Evolutionary conservation across 2,329 filamentous ascomycete genomes (phyloP), one percentile per base, ranked within the genome.

Genomic region (Amauroascus niger): DNA sequence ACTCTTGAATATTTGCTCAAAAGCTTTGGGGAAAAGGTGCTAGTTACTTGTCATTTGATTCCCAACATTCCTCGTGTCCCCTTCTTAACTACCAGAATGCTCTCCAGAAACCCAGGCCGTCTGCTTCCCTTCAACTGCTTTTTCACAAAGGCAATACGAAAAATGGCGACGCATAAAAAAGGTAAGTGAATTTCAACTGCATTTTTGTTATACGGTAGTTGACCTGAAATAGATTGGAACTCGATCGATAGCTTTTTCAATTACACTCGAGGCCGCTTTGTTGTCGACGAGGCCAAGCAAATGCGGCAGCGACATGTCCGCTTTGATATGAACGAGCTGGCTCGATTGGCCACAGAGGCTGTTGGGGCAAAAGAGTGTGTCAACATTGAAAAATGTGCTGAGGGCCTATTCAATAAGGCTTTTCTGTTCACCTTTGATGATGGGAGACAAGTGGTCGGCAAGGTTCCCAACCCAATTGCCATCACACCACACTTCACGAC

Each of bases 391-490:
- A 67, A 67, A 51, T 46, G 66, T 45, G 62, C 63, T 6, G 65
- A 67, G 49, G 65, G 64, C 0, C 62, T 58, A 1, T 64, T 63
- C 55, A 65, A 66, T 41, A 62, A 62, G 33, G 57, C 51, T 8
- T 64, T 66, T 22, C 35, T 60, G 2, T 46, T 64, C 30, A 61
- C 59, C 7, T 57, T 62, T 58, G 43, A 54, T 26, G 49, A 65
- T 52, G 59, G 59, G 18, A 46, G 49, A 16, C 56, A 60, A 52
- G 52, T 64, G 7, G 40, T 66, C 30, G 63, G 59, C 2, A 58
- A 62, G 1, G 58, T 65, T 41, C 63, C 63, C 9, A 63, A 60
- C 26, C 60, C 59, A 0, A 58, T 59, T 46, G 64, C 62, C 2
- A 65, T 64, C 11, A 64, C 65, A 20, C 56, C 61, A 2, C 55